These are phyloP conservation scores for Neurospora intermedia DNA, from an alignment of 495 filamentous ascomycete species.

Conservation along the genomic window DNA sequence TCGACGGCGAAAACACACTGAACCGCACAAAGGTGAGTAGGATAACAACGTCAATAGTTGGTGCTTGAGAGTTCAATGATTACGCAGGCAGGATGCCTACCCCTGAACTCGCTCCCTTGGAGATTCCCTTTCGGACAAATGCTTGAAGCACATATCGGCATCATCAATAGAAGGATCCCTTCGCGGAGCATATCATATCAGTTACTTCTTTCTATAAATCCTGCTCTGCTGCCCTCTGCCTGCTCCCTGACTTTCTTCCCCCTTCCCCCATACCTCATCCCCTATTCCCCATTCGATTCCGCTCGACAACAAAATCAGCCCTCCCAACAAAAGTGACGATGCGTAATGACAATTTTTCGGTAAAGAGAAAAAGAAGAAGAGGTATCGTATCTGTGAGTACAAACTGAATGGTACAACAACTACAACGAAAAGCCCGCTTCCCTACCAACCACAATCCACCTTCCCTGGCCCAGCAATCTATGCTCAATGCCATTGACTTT, in stretches of 20 bases:
- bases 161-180: background rate
- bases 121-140: background rate
- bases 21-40: background rate
- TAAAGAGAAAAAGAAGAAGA: background rate
- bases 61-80: background rate
- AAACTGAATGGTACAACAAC: background rate
- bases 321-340: background rate
- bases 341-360: background rate
- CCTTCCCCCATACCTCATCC: background rate
- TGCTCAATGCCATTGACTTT: conserved; percentile 36
- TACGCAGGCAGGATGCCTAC: background rate
- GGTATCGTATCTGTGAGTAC: background rate
- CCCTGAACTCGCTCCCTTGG: background rate
- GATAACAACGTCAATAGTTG: background rate
- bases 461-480: background rate
- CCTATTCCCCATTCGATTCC: background rate
- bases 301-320: background rate
- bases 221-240: background rate
- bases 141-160: background rate
- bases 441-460: background rate
- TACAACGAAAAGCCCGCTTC: background rate
- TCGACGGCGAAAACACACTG: no score
- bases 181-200: background rate
- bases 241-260: background rate
- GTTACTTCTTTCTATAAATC: background rate